Percentiles rank a stretch among this genome's conserved stretches.
Conservation (phyloP, 352 stramenopile species). For the Peronosclerospora sorghi region DNA sequence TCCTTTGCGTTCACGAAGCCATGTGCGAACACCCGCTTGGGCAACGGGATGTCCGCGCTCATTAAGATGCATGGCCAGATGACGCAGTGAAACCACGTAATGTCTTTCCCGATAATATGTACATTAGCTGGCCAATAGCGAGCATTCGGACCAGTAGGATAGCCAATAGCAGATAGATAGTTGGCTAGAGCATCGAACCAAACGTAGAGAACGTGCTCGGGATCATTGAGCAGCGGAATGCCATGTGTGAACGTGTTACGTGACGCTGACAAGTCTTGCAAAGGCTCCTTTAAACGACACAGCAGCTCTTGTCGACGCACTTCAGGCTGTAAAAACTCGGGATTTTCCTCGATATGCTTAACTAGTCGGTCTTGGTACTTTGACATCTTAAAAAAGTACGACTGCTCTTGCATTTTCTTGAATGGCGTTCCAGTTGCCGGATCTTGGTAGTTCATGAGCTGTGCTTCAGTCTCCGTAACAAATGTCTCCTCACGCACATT, state of each 20-base stretch:
- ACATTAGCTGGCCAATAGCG: constrained; percentile 79
- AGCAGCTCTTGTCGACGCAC: constrained; percentile 92
- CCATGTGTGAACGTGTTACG: constrained; percentile 94
- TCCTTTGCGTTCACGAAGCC: constrained; percentile 98
- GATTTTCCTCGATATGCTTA: constrained; percentile 92
- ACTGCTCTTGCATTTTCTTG: constrained; percentile 96
- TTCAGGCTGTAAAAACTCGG: constrained; percentile 94
- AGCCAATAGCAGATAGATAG: constrained; percentile 95
- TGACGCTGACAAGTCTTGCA: constrained; percentile 94
- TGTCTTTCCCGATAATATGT: constrained; percentile 96
- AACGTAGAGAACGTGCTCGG: constrained; percentile 98
- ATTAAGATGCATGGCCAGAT: constrained; percentile 99
- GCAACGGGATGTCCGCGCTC: constrained; percentile 89
- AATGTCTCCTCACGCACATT: constrained; percentile 98
- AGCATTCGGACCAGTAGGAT: constrained; percentile 70
- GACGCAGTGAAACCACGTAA: constrained; percentile 97
- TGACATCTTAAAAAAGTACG: constrained; percentile 99
- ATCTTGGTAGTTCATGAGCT: constrained; percentile 93
- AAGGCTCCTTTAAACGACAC: constrained; percentile 82
- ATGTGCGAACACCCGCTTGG: constrained; percentile 93
- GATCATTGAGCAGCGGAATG: constrained; percentile 90
- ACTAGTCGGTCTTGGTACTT: constrained; percentile 93
- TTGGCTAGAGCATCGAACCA: constrained; percentile 99
- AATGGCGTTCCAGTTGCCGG: constrained; percentile 85
- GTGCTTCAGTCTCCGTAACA: constrained; percentile 95